Percentiles rank a stretch among this genome's conserved stretches.
Conservation (phyloP, 2,329 filamentous ascomycete species). For the Elsinoe perseae region DNA sequence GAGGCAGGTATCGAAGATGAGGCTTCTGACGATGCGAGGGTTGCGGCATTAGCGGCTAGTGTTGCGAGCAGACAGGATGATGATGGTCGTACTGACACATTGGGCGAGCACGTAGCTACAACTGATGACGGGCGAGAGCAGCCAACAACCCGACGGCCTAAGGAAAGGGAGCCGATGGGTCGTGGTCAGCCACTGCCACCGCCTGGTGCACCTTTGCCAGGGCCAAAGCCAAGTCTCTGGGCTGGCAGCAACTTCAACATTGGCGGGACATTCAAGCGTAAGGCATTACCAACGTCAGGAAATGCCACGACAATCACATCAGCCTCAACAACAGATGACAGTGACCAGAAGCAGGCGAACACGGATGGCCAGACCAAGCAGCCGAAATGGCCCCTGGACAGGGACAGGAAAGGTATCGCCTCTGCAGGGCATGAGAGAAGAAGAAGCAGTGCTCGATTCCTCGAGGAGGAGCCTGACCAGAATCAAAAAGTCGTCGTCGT, state of each 20-base stretch:
- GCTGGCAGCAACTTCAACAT: slow-evolving; percentile 16
- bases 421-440: neutral
- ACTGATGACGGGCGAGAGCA: neutral
- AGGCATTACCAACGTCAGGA: slow-evolving; percentile 21
- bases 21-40: neutral
- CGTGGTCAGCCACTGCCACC: slow-evolving; percentile 75
- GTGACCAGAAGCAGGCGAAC: neutral
- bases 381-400: too few relatives aligned
- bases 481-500: slow-evolving; percentile 14
- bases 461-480: neutral
- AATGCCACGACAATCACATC: neutral
- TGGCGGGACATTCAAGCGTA: slow-evolving; percentile 21
- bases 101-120: slow-evolving; percentile 17
- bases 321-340: neutral
- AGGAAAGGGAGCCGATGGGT: slow-evolving; percentile 58
- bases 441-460: neutral
- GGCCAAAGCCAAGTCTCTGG: slow-evolving; percentile 26
- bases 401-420: neutral
- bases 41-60: neutral
- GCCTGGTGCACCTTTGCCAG: slow-evolving; percentile 68
- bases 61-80: neutral
- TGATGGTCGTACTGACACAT: neutral
- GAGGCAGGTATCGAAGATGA: slow-evolving; percentile 17
- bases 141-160: neutral
- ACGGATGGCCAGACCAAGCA: neutral